These are phyloP conservation scores for Plasmodium fragile DNA, from an alignment of 169 alveolate genomes.

Conservation along the genomic window DNA sequence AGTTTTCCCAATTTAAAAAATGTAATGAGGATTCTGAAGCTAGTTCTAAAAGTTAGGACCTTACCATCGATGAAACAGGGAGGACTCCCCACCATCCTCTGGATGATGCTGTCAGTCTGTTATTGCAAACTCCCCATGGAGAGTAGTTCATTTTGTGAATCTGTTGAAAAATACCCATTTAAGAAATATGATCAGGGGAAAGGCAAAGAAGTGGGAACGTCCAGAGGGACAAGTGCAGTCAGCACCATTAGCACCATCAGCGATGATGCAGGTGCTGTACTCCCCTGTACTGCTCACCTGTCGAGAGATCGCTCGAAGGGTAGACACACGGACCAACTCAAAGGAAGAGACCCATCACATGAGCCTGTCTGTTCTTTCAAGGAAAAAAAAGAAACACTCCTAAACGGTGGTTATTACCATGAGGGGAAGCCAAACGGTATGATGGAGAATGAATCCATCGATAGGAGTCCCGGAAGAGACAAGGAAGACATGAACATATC, in stretches of 20 bases:
- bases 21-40: constrained; percentile 89
- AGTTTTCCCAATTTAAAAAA: constrained; percentile 88
- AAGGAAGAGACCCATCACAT: not conserved
- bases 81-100: constrained; percentile 92
- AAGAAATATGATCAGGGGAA: not conserved
- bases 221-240: not conserved
- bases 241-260: not conserved
- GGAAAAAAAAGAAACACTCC: not conserved
- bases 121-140: constrained; percentile 35
- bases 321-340: not conserved
- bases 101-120: constrained; percentile 88
- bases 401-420: not conserved
- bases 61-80: constrained; percentile 93
- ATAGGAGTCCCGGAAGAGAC: not conserved
- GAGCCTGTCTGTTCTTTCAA: not conserved
- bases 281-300: not conserved
- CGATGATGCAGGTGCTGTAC: not conserved
- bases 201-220: too few relatives aligned
- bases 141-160: not conserved
- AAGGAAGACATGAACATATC: not conserved
- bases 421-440: not conserved
- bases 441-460: not conserved
- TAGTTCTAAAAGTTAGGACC: constrained; percentile 87
- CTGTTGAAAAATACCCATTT: not conserved
- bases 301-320: not conserved